Percentiles rank a stretch among this genome's conserved stretches.
These are phyloP conservation scores for Eucalyptus brandiana DNA, from an alignment of 345 rosid genomes.

Conservation along the genomic window DNA sequence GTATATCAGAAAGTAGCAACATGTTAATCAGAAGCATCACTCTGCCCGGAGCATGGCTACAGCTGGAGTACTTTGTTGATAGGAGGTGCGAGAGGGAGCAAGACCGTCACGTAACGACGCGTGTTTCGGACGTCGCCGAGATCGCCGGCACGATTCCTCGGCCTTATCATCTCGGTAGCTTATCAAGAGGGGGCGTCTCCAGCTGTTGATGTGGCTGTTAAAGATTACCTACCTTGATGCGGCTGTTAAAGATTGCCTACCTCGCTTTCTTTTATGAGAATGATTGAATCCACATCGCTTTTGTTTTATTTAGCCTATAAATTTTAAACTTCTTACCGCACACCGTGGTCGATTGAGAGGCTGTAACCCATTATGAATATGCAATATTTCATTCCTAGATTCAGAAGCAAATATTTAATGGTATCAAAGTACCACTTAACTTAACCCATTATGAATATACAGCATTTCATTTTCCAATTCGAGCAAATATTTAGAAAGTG, in stretches of 20 bases:
- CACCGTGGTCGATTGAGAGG: not conserved
- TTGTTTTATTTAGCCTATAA: not conserved
- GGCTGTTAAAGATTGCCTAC: not conserved
- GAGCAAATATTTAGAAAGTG: not conserved
- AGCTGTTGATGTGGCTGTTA: not conserved
- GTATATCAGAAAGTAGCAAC: not conserved
- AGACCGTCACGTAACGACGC: not conserved
- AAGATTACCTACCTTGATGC: not conserved
- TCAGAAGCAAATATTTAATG: not conserved
- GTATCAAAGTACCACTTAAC: not conserved
- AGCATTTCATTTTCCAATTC: not conserved
- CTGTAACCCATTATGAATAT: not conserved
- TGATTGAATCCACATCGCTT: not conserved
- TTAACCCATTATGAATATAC: not conserved
- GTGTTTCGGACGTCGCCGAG: not conserved
- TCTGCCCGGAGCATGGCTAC: not conserved
- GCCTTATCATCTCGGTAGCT: not conserved
- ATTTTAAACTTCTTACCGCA: not conserved
- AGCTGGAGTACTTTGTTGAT: not conserved
- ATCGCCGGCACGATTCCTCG: not conserved
- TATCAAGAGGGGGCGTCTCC: not conserved
- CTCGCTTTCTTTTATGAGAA: not conserved
- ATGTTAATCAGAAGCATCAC: not conserved
- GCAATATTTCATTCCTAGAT: not conserved
- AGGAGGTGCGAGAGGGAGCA: not conserved